Evolutionary conservation across 1,284 basidiomycete species (phyloP).

Genomic region (Baeospora myosura): DNA sequence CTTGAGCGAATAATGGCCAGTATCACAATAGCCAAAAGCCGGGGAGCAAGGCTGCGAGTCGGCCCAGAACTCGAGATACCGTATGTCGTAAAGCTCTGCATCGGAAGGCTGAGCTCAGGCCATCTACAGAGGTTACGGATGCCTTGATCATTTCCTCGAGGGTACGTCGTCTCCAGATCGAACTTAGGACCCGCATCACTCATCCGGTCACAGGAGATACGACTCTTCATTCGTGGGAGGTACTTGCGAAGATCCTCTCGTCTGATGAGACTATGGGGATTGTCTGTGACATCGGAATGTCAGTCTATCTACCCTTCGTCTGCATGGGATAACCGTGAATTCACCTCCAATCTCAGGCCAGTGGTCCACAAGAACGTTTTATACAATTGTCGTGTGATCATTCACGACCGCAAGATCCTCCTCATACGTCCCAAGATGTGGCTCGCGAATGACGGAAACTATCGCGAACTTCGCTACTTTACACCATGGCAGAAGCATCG

Average conservation of each 20-base stretch:
- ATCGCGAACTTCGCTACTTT: slow-evolving; percentile 93
- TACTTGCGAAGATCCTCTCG: slow-evolving; percentile 80
- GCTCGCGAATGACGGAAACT: slow-evolving; percentile 98
- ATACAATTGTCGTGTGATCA: slow-evolving; percentile 93
- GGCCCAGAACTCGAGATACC: slow-evolving; percentile 98
- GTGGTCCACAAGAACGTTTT: slow-evolving; percentile 94
- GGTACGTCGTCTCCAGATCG: slow-evolving; percentile 33
- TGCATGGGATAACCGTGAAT: slow-evolving; percentile 3
- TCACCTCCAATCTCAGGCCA: slow-evolving; percentile 52
- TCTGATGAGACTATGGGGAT: slow-evolving; percentile 73
- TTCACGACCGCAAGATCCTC: slow-evolving; percentile 80
- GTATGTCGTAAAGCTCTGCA: slow-evolving; percentile 40
- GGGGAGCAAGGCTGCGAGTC: slow-evolving; percentile 90
- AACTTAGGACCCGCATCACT: background rate
- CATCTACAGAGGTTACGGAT: slow-evolving; percentile 79
- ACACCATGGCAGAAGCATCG: slow-evolving; percentile 91
- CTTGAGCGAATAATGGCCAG: slow-evolving; percentile 86
- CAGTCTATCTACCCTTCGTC: slow-evolving; percentile 22
- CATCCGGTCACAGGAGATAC: slow-evolving; percentile 69
- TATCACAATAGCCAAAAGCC: slow-evolving; percentile 80
- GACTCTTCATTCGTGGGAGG: slow-evolving; percentile 93
- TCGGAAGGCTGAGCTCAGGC: background rate
- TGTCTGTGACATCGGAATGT: slow-evolving; percentile 94
- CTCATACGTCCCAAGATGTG: slow-evolving; percentile 99
- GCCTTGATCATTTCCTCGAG: slow-evolving; percentile 89